Evolutionary conservation across 768 basidiomycete genomes (phyloP), one percentile per base, ranked within the genome.

Genomic region (Trametes cubensis): DNA sequence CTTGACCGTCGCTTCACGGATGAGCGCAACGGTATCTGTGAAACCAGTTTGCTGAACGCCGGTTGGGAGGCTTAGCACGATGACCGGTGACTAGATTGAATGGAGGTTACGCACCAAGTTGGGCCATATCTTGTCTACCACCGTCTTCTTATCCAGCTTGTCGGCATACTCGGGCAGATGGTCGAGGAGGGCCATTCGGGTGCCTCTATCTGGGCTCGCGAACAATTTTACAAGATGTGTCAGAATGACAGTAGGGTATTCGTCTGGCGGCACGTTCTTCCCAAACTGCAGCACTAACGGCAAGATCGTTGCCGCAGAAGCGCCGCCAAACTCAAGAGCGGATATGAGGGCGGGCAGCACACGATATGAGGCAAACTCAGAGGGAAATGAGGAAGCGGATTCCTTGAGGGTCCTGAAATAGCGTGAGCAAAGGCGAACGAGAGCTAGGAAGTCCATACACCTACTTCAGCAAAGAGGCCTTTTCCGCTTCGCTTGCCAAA

Each of bases 1-100:
- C 70, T 92, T 94, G 48, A 96, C 84, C 0, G 97, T 98, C 0
- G 93, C 94, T 74, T 98, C 97, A 41, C 97, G 86, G 60, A 99
- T 92, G 48, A 98, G 80, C 1, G 95, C 88, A 2, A 98, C 92
- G 0, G 95, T 95, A 71, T 99, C 97, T 3, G 89, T 83, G 70
- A 98, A 98, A 0, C 97, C 97, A 3, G 93, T 92, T 86, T 96
- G 93, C 95, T 96, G 47, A 0, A 20, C 20, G 45, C 53, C 17
- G 53, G 41, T 30, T n/a, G 52, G 25, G 39, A 55, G 13, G 47
- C 28, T 25, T 20, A 48, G 6, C 15, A 7, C 34, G 10, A 34
- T 34, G 6, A 7, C 34, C 2, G 10, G 6, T 34, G 34, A 11
- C 2, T 11, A 34, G 34, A 11, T 34, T 2, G 5, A 5, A 13